Base-by-base conservation (phyloP, 1,284 basidiomycete species). In the Xerocomus nothofagi region DNA sequence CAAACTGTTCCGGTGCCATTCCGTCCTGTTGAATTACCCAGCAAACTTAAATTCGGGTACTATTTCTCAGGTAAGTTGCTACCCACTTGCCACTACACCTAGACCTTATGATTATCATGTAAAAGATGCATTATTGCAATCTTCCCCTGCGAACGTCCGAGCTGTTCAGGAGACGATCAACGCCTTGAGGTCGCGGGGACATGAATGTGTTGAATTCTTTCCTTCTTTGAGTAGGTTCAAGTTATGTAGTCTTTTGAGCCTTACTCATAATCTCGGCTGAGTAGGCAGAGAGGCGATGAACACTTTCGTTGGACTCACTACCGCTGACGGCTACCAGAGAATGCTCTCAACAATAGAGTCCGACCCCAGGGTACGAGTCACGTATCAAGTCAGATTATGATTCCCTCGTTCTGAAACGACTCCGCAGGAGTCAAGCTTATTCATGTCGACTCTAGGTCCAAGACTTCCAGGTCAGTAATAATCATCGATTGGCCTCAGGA, bases 151-250 rank as follows among this genome's bases (percentile, higher is more conserved):
- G 1, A 84, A 80, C 59, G 76, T 82, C 51, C 77, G 94, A 30
- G 93, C 91, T 1, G 84, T 97, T 11, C 63, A 80, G n/a, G 85
- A 91, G 64, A 81, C 86, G 6, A 80, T 92, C 6, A 76, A 81
- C 7, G 86, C 85, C 0, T 70, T 96, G 39, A 69, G 74, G 30
- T 73, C 74, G 53, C 73, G 77, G 44, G 92, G 90, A 14, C 91
- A 94, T 61, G 88, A 92, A 65, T 89, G 88, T 52, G 67, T 91
- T 32, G 82, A 86, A 65, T 79, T 91, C 66, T 62, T 75, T 58
- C 63, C 77, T 4, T 75, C 78, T 24, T 65, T 74, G 45, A 70
- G 85, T 80, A 57, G 58, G 76, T 61, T 18, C 20, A 29, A 26
- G 17, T 36, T 10, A 18, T 30, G 39, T 29, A 1, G 11, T 27